Conservation (phyloP, 495 filamentous ascomycete genomes). For the Hyaloscypha variabilis region DNA sequence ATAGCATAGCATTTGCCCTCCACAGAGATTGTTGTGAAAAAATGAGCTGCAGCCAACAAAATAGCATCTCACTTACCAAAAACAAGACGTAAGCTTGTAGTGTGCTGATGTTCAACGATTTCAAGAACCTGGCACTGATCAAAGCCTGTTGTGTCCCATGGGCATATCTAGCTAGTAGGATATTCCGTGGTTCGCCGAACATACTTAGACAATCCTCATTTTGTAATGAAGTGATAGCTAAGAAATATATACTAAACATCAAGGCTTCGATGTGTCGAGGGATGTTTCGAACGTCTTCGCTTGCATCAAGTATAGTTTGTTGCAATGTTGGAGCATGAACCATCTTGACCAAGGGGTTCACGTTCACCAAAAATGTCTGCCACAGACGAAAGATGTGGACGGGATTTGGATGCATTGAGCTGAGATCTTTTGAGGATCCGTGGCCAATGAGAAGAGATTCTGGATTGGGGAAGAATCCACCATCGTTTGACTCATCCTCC, state of each 20-base stretch:
- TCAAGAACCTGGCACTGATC: conserved; percentile 51
- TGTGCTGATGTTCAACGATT: conserved; percentile 51
- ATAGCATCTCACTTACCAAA: conserved; percentile 47
- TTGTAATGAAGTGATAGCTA: conserved; percentile 47
- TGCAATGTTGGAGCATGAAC: conserved; percentile 68
- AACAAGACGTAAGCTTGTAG: conserved; percentile 57
- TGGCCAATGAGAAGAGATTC: conserved; percentile 22
- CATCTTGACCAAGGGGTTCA: conserved; percentile 72
- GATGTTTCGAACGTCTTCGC: conserved; percentile 37
- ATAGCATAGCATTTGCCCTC: no score
- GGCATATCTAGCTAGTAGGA: conserved; percentile 45
- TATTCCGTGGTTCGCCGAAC: conserved; percentile 46
- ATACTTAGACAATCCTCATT: conserved; percentile 51
- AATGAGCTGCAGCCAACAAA: not conserved
- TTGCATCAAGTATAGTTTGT: conserved; percentile 48
- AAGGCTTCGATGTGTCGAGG: conserved; percentile 53
- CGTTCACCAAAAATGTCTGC: conserved; percentile 68
- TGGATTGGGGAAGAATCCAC: conserved; percentile 32
- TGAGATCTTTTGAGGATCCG: conserved; percentile 39
- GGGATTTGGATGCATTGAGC: conserved; percentile 61
- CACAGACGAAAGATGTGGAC: conserved; percentile 73
- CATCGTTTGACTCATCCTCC: conserved; percentile 60
- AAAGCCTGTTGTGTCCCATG: conserved; percentile 50
- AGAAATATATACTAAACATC: conserved; percentile 57
- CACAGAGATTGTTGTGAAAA: no score